phyloP scores from a whole-genome alignment of 1,139 yeast species.

The Hemisphaericaspora xylanilytica region DNA sequence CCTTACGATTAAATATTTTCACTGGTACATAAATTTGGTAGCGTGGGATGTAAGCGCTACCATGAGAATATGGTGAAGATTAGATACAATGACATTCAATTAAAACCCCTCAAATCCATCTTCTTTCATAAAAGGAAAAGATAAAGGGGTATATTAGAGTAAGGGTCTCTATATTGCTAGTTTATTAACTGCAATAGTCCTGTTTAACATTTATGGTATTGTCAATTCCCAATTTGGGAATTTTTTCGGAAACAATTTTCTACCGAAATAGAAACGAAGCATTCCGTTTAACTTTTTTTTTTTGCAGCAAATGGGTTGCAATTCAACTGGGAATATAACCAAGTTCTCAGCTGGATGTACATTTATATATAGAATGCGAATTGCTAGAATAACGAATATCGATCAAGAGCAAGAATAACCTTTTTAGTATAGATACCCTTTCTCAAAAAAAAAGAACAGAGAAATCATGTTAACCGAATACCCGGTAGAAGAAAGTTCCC shows the following conservation, averaged over 20 bases:
- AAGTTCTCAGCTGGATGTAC: too few relatives aligned
- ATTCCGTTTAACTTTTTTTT: background rate
- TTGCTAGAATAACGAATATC: background rate
- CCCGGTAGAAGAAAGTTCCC: constrained; percentile 1
- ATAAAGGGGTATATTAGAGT: background rate
- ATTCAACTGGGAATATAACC: too few relatives aligned
- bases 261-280: constrained; percentile 1
- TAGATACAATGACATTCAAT: too few relatives aligned
- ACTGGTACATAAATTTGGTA: too few relatives aligned
- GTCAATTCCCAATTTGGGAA: constrained; percentile 14
- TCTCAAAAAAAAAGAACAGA: too few relatives aligned
- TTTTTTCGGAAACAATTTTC: constrained; percentile 4
- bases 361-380: too few relatives aligned
- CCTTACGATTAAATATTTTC: too few relatives aligned
- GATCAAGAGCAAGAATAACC: background rate
- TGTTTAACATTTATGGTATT: constrained; percentile 5
- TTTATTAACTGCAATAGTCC: background rate
- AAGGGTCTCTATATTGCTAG: background rate
- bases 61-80: background rate
- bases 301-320: too few relatives aligned
- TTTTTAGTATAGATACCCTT: too few relatives aligned
- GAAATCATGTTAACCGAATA: background rate
- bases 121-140: background rate
- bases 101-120: too few relatives aligned
- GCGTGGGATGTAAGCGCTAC: background rate